Conservation (phyloP, 768 basidiomycete species). For the Mycena kentingensis region DNA sequence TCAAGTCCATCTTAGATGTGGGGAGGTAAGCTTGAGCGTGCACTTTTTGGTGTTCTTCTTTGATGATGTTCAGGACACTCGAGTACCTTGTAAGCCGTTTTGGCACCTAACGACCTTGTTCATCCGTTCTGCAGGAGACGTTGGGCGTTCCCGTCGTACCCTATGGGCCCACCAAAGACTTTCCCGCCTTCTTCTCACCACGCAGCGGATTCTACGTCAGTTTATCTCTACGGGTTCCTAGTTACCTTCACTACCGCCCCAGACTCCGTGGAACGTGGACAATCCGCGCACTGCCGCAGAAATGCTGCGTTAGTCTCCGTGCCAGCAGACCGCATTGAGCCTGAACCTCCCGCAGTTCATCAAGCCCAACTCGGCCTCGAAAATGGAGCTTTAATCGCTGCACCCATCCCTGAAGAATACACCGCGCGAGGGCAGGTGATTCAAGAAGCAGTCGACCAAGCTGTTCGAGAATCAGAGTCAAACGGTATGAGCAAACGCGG, state of each 20-base stretch:
- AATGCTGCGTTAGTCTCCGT: constrained; percentile 60
- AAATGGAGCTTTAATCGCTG: constrained; percentile 81
- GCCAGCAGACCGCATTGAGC: neutral
- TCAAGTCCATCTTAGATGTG: constrained; percentile 95
- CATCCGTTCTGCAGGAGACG: constrained; percentile 67
- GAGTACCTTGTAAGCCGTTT: constrained; percentile 65
- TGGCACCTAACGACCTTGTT: neutral
- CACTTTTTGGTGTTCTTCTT: neutral
- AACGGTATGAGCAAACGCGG: constrained; percentile 79
- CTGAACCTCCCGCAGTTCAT: constrained; percentile 48
- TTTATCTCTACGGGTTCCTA: neutral
- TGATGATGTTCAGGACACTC: constrained; percentile 50
- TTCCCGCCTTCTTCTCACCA: constrained; percentile 93
- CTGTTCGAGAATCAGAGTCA: constrained; percentile 79
- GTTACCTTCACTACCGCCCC: constrained; percentile 1
- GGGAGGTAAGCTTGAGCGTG: constrained; percentile 55
- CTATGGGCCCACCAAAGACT: constrained; percentile 73
- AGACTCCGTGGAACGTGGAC: constrained; percentile 81
- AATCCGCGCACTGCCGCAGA: constrained; percentile 68
- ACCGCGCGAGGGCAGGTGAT: constrained; percentile 66
- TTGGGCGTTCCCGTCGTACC: constrained; percentile 90
- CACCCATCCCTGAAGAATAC: constrained; percentile 83
- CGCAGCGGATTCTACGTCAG: constrained; percentile 77
- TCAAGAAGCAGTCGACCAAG: constrained; percentile 80
- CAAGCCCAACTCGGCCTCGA: constrained; percentile 71